These are phyloP conservation scores for Yamagishiella unicocca DNA, from an alignment of 139 green algal species.

Conservation along the genomic window DNA sequence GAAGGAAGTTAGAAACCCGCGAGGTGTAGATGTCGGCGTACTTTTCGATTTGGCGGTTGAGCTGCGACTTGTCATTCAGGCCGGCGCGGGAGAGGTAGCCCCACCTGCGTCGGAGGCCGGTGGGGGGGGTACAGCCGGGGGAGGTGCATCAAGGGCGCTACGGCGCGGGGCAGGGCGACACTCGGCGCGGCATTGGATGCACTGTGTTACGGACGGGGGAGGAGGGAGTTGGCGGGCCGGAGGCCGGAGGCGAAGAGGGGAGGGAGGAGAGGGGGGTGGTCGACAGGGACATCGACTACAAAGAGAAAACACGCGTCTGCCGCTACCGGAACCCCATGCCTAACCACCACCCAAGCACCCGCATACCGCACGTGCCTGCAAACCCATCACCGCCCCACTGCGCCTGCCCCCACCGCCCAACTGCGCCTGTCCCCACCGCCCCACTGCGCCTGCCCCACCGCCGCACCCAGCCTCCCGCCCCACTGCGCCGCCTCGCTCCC, in stretches of 20 bases:
- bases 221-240: not conserved
- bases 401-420: too few species aligned
- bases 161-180: too few species aligned
- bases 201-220: too few species aligned
- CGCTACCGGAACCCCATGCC: not conserved
- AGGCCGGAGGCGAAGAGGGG: not conserved
- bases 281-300: not conserved
- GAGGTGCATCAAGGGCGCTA: too few species aligned
- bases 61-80: slow-evolving; percentile 97
- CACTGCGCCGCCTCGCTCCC: not conserved
- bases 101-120: slow-evolving; percentile 71
- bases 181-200: too few species aligned
- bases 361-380: too few species aligned
- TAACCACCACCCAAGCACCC: not conserved
- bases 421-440: too few species aligned
- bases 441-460: not conserved
- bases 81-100: slow-evolving; percentile 92
- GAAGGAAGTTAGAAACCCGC: slow-evolving; percentile 94
- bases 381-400: not conserved
- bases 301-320: too few species aligned
- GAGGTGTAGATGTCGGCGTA: slow-evolving; percentile 93
- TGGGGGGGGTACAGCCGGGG: too few species aligned
- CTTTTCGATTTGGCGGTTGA: slow-evolving; percentile 97
- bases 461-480: not conserved
- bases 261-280: not conserved